Evolutionary conservation across 495 filamentous ascomycete genomes (phyloP), one percentile per base, ranked within the genome.

Genomic region (Penicillium coprophilum): DNA sequence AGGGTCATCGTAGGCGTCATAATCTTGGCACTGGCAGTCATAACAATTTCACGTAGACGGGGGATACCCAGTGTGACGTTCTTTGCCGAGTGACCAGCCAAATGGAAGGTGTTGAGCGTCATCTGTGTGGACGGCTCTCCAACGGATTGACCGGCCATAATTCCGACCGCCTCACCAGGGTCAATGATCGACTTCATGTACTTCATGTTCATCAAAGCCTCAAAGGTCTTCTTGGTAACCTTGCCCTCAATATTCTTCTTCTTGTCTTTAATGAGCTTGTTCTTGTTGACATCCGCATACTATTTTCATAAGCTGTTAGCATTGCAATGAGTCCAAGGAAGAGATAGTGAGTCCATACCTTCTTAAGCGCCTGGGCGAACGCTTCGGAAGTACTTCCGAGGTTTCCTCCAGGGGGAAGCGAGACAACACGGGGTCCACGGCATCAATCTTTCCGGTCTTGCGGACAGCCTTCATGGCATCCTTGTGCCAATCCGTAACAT

Each of bases 41-140:
- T 97, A 48, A 97, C 85, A 69, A 99, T 97, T 85, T 99, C 94
- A 70, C 94, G 82, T 23, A 99, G 81, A 70, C 94, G 89, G 46
- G 94, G 94, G 68, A 99, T 97, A 89, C 94, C 94, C 21, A 97
- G 82, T 4, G 94, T 99, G 64, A 99, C 94, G 81, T 99, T 99
- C 82, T 96, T 97, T 19, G 95, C 87, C 21, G 92, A 89, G 80
- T 97, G 95, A 69, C 94, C 94, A 65, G 94, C 94, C 82, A 99
- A 90, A 82, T 99, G 94, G 85, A 98, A 98, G 24, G 94, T 98
- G 69, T 98, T 98, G 49, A 98, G 75, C n/a, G 94, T 99, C 95
- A 99, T 97, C 71, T 99, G 94, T 12, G 94, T 99, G 15, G 91
- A 96, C 9, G 95, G 94, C 70, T 97, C 95, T 64, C 94, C 94